Percentiles rank a stretch among this genome's conserved stretches.
phyloP scores from a whole-genome alignment of 2,329 filamentous ascomycete genomes.

The Fusarium sarcochroum region DNA sequence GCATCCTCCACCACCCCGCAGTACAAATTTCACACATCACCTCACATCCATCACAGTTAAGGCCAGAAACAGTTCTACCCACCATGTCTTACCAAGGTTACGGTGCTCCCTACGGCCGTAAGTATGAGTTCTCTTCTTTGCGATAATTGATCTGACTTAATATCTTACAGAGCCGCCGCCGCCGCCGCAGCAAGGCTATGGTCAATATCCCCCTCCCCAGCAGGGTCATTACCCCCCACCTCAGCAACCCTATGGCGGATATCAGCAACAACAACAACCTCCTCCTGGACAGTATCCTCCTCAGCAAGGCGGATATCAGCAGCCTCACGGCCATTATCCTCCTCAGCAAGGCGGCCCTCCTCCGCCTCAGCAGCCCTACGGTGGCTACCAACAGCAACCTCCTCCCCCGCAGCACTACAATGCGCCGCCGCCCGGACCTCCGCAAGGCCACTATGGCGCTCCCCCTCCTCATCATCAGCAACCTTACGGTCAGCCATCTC shows the following conservation, averaged over 20 bases:
- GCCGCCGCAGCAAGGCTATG: slow-evolving; percentile 59
- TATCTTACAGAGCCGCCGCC: slow-evolving; percentile 47
- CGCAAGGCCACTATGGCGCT: slow-evolving; percentile 57
- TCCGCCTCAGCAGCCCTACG: slow-evolving; percentile 51
- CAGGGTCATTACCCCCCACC: slow-evolving; percentile 50
- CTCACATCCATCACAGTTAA: slow-evolving; percentile 6
- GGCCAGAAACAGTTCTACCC: slow-evolving; percentile 29
- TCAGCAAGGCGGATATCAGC: slow-evolving; percentile 55
- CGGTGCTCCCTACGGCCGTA: slow-evolving; percentile 53
- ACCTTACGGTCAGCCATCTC: slow-evolving; percentile 44
- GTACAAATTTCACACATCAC: slow-evolving; percentile 10
- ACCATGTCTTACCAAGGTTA: slow-evolving; percentile 57
- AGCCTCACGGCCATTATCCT: slow-evolving; percentile 52
- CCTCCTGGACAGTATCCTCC: slow-evolving; percentile 50
- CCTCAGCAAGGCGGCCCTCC: slow-evolving; percentile 48
- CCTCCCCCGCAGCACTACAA: slow-evolving; percentile 52
- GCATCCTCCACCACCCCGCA: slow-evolving; percentile 28
- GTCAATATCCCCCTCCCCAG: slow-evolving; percentile 53
- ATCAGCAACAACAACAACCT: slow-evolving; percentile 56
- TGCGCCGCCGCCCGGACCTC: slow-evolving; percentile 50
- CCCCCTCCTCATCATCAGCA: slow-evolving; percentile 53
- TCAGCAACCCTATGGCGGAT: slow-evolving; percentile 50
- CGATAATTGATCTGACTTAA: slow-evolving; percentile 28
- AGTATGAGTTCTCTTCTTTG: slow-evolving; percentile 41
- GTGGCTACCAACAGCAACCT: slow-evolving; percentile 52